A percentile compares a stretch with the other conserved stretches of the same genome.
These are phyloP conservation scores for Agarophyton chilense DNA, from an alignment of 23 red algal species.

Conservation along the genomic window DNA sequence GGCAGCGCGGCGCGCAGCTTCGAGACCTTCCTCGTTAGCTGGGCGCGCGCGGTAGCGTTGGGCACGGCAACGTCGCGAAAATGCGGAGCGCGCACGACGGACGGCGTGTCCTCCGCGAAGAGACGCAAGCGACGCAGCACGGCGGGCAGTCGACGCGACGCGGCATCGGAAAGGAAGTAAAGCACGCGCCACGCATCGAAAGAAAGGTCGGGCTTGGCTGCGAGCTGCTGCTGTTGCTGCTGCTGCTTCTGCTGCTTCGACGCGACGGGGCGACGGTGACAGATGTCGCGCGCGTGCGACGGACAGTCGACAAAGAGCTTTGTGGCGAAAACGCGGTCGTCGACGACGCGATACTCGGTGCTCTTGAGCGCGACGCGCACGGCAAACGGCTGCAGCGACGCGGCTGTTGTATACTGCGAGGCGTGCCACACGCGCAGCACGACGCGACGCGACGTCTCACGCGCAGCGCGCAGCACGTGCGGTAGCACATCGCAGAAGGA, in stretches of 20 bases:
- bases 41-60: too few species aligned
- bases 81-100: background rate
- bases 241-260: too few species aligned
- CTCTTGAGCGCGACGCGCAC: conserved; percentile 75
- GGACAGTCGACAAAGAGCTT: conserved; percentile 60
- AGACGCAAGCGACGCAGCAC: background rate
- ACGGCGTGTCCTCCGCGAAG: conserved; percentile 45
- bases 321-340: conserved; percentile 54
- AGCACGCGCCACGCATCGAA: background rate
- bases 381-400: conserved; percentile 65
- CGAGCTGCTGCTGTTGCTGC: background rate
- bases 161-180: background rate
- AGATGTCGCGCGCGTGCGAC: too few species aligned
- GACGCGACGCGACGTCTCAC: background rate
- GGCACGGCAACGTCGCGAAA: background rate
- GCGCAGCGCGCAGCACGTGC: background rate
- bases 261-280: too few species aligned
- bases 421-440: conserved; percentile 49
- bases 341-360: conserved; percentile 86
- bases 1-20: too few species aligned
- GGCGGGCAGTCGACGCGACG: background rate
- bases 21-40: too few species aligned
- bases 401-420: background rate
- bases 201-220: too few species aligned
- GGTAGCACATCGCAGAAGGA: background rate